Percentiles rank a stretch among this genome's conserved stretches.
Evolutionary conservation across 2,329 filamentous ascomycete species (phyloP).

Genomic region (Ceratocystis lukuohia): DNA sequence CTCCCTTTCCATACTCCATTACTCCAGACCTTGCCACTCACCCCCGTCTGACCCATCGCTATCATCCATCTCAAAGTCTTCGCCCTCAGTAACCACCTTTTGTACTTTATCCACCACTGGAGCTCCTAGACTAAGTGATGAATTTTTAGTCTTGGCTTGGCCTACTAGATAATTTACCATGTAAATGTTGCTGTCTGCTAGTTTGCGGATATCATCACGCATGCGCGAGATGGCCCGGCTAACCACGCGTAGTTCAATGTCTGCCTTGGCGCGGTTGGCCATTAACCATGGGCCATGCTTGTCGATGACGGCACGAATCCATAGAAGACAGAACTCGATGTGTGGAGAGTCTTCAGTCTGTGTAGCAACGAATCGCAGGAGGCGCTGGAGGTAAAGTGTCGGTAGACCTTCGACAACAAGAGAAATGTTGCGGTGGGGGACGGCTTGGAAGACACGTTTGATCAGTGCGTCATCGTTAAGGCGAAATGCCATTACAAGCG

Average conservation of each 20-base stretch:
- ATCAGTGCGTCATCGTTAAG: slow-evolving; percentile 77
- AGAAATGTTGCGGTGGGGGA: slow-evolving; percentile 60
- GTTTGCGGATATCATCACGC: slow-evolving; percentile 63
- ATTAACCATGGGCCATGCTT: slow-evolving; percentile 77
- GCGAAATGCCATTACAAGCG: slow-evolving; percentile 91
- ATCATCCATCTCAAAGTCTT: slow-evolving; percentile 25
- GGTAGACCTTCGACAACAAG: slow-evolving; percentile 71
- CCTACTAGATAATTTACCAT: slow-evolving; percentile 68
- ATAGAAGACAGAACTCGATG: slow-evolving; percentile 85
- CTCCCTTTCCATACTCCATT: not conserved
- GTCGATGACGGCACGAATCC: slow-evolving; percentile 73
- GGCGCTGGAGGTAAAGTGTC: slow-evolving; percentile 68
- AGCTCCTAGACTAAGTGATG: slow-evolving; percentile 23
- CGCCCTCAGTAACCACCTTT: slow-evolving; percentile 23
- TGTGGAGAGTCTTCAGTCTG: slow-evolving; percentile 85
- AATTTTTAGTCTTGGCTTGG: slow-evolving; percentile 29
- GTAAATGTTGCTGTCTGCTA: slow-evolving; percentile 82
- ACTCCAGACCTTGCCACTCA: slow-evolving; percentile 20
- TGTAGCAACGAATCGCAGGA: slow-evolving; percentile 75
- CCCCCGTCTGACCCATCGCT: slow-evolving; percentile 27
- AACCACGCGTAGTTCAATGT: slow-evolving; percentile 71
- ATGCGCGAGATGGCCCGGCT: slow-evolving; percentile 69
- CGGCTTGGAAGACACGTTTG: slow-evolving; percentile 70
- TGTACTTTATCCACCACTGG: slow-evolving; percentile 16
- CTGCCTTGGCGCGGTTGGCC: slow-evolving; percentile 63